Percentiles rank a stretch among this genome's conserved stretches.
Evolutionary conservation across 257 asterid genomes (phyloP).

Genomic region (Solanum chiquidenum): DNA sequence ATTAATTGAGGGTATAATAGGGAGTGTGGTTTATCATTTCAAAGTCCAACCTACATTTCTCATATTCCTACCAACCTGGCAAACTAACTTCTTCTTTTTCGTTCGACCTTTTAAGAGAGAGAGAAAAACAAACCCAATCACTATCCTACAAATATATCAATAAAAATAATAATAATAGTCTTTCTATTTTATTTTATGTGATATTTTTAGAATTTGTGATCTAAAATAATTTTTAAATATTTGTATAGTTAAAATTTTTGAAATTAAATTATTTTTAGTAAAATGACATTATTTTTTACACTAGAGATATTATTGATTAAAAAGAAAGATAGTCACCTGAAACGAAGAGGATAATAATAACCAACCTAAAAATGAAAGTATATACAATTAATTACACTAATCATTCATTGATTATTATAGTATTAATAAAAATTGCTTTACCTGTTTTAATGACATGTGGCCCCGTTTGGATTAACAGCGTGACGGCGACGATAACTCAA

Average conservation of each 20-base stretch:
- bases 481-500: not conserved
- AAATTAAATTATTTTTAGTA: too few relatives aligned
- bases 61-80: not conserved
- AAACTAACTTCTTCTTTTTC: not conserved
- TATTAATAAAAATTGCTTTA: not conserved
- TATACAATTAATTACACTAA: not conserved
- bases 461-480: not conserved
- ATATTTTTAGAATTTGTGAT: too few relatives aligned
- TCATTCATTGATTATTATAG: not conserved
- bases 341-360: not conserved
- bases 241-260: too few relatives aligned
- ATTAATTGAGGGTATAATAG: too few relatives aligned
- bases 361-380: not conserved
- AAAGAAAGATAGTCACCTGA: too few relatives aligned
- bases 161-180: not conserved
- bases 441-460: not conserved
- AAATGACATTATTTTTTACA: too few relatives aligned
- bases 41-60: not conserved
- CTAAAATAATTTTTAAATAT: too few relatives aligned
- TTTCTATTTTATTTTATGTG: too few relatives aligned
- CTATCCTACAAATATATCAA: not conserved
- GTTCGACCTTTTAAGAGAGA: not conserved
- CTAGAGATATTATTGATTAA: too few relatives aligned
- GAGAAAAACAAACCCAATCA: not conserved
- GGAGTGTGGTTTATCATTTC: not conserved